Conservation (phyloP, 2,329 filamentous ascomycete species). For the Fusarium pseudocircinatum region DNA sequence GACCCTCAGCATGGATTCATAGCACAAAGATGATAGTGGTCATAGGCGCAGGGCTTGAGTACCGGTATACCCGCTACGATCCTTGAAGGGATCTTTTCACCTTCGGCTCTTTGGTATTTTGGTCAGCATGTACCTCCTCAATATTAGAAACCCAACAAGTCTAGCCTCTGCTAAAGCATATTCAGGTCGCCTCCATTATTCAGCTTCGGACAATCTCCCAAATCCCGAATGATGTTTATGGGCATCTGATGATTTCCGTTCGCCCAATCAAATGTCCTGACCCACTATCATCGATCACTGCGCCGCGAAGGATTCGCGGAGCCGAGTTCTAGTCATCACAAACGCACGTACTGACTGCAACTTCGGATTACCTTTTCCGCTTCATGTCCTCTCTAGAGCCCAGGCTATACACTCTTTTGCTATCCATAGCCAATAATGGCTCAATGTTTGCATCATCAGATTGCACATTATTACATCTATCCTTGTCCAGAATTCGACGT, state of each 20-base stretch:
- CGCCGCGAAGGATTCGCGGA: not conserved
- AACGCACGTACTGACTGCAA: rapidly evolving
- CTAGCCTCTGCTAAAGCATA: too few species aligned
- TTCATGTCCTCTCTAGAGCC: rapidly evolving
- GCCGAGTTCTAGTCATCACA: not conserved
- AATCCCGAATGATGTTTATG: too few species aligned
- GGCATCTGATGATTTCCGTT: not conserved
- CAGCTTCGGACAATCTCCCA: not conserved
- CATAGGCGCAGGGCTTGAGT: too few species aligned
- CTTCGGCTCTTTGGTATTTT: too few species aligned
- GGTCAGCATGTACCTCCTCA: too few species aligned
- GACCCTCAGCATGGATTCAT: too few species aligned
- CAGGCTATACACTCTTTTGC: rapidly evolving
- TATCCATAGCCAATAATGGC: rapidly evolving
- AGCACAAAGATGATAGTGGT: too few species aligned
- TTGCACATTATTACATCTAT: not conserved
- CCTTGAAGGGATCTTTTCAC: too few species aligned
- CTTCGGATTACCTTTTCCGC: not conserved
- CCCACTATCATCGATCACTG: rapidly evolving
- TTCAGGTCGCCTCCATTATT: rapidly evolving
- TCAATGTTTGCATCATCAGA: rapidly evolving
- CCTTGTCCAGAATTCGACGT: rapidly evolving
- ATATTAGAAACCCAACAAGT: too few species aligned
- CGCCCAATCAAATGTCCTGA: rapidly evolving
- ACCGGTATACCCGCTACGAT: too few species aligned